phyloP scores from a whole-genome alignment of 2,329 filamentous ascomycete genomes.

The Fusarium albosuccineum region DNA sequence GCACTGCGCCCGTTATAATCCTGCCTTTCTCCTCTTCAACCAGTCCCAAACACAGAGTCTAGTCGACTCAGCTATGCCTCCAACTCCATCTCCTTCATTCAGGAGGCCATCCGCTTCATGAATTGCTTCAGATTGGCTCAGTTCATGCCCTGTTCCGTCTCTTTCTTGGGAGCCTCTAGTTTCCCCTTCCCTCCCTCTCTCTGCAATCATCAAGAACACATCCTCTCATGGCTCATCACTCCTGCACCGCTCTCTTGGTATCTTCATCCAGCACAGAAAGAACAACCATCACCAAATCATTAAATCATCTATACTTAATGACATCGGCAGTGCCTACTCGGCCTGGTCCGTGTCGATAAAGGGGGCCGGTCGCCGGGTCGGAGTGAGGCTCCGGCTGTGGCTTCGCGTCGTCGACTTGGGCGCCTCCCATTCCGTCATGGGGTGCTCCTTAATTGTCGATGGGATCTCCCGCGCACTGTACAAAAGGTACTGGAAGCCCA shows the following conservation, averaged over 20 bases:
- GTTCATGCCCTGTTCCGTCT: conserved; percentile 22
- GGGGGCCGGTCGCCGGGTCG: conserved; percentile 55
- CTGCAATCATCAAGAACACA: background rate
- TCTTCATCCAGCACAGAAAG: conserved; percentile 16
- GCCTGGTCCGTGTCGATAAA: conserved; percentile 52
- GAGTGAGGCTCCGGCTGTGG: conserved; percentile 54
- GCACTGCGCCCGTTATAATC: background rate
- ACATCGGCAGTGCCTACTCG: conserved; percentile 12
- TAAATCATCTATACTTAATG: conserved; percentile 30
- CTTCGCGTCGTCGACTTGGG: conserved; percentile 43
- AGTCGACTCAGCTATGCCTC: background rate
- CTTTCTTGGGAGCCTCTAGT: conserved; percentile 9
- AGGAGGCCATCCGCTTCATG: background rate
- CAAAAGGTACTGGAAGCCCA: conserved; percentile 80
- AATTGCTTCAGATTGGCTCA: background rate
- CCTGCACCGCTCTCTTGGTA: conserved; percentile 10
- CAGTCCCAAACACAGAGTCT: background rate
- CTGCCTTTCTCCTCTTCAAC: background rate
- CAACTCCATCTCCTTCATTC: background rate
- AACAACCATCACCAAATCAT: conserved; percentile 28
- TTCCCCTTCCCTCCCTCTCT: background rate
- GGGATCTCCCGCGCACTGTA: conserved; percentile 68
- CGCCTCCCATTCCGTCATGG: conserved; percentile 52
- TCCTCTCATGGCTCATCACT: conserved; percentile 7
- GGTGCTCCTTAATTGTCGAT: conserved; percentile 54